Evolutionary conservation across 176 grass and related monocot genomes (phyloP), one percentile per base, ranked within the genome.

Genomic region (Poa annua): DNA sequence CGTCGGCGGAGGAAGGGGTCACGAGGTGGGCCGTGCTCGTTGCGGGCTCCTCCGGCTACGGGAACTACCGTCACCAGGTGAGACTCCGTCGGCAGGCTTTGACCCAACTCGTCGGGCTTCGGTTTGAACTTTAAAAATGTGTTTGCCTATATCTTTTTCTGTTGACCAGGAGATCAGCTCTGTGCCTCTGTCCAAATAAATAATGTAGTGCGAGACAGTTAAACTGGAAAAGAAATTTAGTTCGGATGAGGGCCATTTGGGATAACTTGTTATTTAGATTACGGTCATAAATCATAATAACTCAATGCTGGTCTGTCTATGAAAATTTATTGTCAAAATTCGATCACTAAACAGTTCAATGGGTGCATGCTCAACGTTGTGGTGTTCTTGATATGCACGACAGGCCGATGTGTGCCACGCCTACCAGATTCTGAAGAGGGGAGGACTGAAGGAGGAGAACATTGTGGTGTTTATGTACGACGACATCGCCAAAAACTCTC

Each of bases 61-160:
- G 74, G 33, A 98, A 98, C 83, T 95, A 98, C 77, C 83, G 96
- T 73, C 96, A 98, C 51, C 92, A 98, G 96, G 96, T 95, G 47
- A 59, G 13, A 44, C 7, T 39, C 36, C 39, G 7, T 41, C 11
- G 17, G 25, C 52, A 29, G 12, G 48, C 49, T 16, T 53, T 47
- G 44, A 29, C 29, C 29, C 29, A 29, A 6, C 39, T 41, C 39
- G 39, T 8, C 39, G 1, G 41, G 41, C 41, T 42, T 42, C 9
- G 41, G 41, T 42, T 42, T 41, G 41, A 10, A n/a, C n/a, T n/a
- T n/a, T n/a, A n/a, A n/a, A 42, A 42, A 42, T 42, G 41, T 42
- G 41, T 42, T 29, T 42, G 8, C 9, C 41, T 9, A 42, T 42
- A 42, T 42, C 7, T 42, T 42, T 42, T 42, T 42, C 44, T 47